Evolutionary conservation across 75 land plant genomes (phyloP).

Genomic region (Picea sitchensis): DNA sequence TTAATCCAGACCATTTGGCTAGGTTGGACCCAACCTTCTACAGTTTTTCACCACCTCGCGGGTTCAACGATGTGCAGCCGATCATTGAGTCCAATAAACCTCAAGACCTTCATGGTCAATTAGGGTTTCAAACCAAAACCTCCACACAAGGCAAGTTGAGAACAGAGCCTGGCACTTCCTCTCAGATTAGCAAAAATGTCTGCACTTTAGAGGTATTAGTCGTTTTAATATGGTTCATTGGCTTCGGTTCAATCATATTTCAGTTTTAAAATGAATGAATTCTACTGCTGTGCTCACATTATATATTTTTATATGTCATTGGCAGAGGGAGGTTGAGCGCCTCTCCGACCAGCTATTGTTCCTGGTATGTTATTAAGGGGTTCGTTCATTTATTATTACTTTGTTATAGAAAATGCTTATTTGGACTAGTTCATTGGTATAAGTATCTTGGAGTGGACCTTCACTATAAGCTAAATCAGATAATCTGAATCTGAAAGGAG

Average conservation of each 20-base stretch:
- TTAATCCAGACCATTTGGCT: neutral
- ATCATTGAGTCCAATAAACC: neutral
- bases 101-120: neutral
- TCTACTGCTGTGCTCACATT: neutral
- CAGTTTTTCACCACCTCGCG: conserved; percentile 3
- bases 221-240: too few relatives aligned
- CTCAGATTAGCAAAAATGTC: neutral
- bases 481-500: too few relatives aligned
- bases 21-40: neutral
- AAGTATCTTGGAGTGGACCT: too few relatives aligned
- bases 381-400: too few relatives aligned
- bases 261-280: neutral
- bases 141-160: neutral
- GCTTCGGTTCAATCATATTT: too few relatives aligned
- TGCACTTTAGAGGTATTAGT: neutral
- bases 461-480: too few relatives aligned
- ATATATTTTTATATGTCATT: neutral
- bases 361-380: neutral
- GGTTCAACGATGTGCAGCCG: neutral
- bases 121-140: neutral
- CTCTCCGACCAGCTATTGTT: neutral
- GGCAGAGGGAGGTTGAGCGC: conserved; percentile 9
- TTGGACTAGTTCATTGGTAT: too few relatives aligned
- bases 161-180: neutral
- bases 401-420: too few relatives aligned